A percentile compares a stretch with the other conserved stretches of the same genome.
phyloP scores from a whole-genome alignment of 495 filamentous ascomycete species.

The Annulohypoxylon moriforme region DNA sequence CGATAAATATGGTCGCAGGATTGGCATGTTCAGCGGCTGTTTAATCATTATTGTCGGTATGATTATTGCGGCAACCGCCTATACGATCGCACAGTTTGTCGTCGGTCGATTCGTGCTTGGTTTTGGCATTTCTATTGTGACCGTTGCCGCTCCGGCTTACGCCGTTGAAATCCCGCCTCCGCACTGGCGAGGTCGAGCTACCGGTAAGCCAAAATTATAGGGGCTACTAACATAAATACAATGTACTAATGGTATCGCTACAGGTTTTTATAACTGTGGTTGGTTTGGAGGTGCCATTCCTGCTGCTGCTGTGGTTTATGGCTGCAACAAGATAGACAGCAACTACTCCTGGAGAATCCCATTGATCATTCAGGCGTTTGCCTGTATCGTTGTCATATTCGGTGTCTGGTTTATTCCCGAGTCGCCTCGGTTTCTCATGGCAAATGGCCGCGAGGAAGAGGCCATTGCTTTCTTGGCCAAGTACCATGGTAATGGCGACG shows the following conservation, averaged over 20 bases:
- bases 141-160: slow-evolving; percentile 60
- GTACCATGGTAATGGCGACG: slow-evolving; percentile 68
- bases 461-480: slow-evolving; percentile 66
- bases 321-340: slow-evolving; percentile 54
- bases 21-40: slow-evolving; percentile 62
- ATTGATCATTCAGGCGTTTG: slow-evolving; percentile 57
- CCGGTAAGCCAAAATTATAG: slow-evolving; percentile 37
- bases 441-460: slow-evolving; percentile 63
- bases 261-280: slow-evolving; percentile 64
- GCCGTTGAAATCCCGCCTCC: slow-evolving; percentile 61
- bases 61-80: slow-evolving; percentile 55
- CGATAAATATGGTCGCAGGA: slow-evolving; percentile 56
- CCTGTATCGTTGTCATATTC: slow-evolving; percentile 60
- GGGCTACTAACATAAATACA: background rate
- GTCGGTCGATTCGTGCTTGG: slow-evolving; percentile 64
- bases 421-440: slow-evolving; percentile 71
- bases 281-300: slow-evolving; percentile 64
- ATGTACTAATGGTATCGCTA: slow-evolving; percentile 10
- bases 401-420: slow-evolving; percentile 71
- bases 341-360: slow-evolving; percentile 61
- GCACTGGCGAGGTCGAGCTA: slow-evolving; percentile 62
- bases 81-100: slow-evolving; percentile 56
- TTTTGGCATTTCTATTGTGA: slow-evolving; percentile 62
- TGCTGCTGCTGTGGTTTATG: slow-evolving; percentile 58
- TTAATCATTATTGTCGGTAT: slow-evolving; percentile 64